Percentiles rank a stretch among this genome's conserved stretches.
Evolutionary conservation across 164 flowering plant genomes (phyloP).

Genomic region (Protea cynaroides): DNA sequence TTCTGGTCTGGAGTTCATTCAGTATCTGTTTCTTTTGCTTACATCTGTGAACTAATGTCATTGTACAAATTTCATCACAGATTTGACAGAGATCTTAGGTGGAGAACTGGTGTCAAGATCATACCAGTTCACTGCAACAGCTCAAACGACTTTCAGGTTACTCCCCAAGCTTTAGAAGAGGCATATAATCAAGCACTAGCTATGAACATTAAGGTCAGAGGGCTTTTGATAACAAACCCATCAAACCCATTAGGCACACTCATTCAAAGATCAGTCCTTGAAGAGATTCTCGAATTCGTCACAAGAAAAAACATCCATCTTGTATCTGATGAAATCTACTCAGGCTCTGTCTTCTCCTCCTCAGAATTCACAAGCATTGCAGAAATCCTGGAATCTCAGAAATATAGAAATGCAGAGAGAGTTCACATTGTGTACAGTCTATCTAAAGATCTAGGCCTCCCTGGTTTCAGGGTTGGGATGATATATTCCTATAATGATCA

Average conservation of each 20-base stretch:
- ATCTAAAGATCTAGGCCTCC: constrained; percentile 11
- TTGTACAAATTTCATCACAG: neutral
- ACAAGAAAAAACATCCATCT: constrained; percentile 5
- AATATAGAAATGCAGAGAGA: neutral
- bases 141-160: constrained; percentile 9
- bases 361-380: constrained; percentile 5
- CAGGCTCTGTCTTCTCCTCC: constrained; percentile 8
- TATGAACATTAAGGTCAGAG: constrained; percentile 5
- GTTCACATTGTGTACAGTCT: constrained; percentile 13
- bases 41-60: neutral
- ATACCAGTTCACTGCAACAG: constrained; percentile 10
- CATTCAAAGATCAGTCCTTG: neutral
- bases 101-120: constrained; percentile 12
- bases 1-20: neutral
- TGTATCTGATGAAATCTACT: constrained; percentile 9
- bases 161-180: constrained; percentile 6
- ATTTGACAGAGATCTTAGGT: constrained; percentile 15
- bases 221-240: constrained; percentile 10
- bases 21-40: too few relatives aligned
- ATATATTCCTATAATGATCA: constrained; percentile 14
- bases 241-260: constrained; percentile 10
- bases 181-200: neutral
- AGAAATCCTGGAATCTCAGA: neutral
- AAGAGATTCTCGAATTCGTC: constrained; percentile 4
- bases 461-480: constrained; percentile 10